Evolutionary conservation across 495 filamentous ascomycete species (phyloP).

Genomic region (Penicillium alfredii): DNA sequence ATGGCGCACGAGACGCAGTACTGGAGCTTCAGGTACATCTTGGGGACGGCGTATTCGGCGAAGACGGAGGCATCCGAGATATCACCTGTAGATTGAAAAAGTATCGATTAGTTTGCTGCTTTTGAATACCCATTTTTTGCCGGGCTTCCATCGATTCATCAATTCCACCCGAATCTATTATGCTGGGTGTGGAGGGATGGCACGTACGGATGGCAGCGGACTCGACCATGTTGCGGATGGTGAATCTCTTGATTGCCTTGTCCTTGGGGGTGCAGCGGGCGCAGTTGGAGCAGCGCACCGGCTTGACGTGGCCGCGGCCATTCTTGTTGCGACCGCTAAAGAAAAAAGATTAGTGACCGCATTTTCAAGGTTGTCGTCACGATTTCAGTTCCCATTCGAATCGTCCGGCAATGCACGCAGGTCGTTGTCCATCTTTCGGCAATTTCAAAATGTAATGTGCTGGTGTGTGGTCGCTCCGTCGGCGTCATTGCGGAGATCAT

Average conservation of each 20-base stretch:
- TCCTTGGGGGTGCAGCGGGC: conserved; percentile 99
- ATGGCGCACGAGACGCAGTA: conserved; percentile 99
- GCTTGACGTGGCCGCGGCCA: conserved; percentile 98
- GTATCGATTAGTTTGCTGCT: conserved; percentile 8
- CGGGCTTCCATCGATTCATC: conserved; percentile 7
- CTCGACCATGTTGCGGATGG: conserved; percentile 99
- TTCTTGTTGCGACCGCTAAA: conserved; percentile 98
- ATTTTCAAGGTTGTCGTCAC: conserved; percentile 12
- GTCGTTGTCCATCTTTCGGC: conserved; percentile 13
- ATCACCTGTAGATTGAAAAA: conserved; percentile 64
- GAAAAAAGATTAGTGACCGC: conserved; percentile 22
- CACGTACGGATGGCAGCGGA: conserved; percentile 98
- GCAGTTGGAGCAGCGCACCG: conserved; percentile 99
- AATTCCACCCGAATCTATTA: not conserved
- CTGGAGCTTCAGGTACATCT: conserved; percentile 99
- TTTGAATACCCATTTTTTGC: conserved; percentile 1
- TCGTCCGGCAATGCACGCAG: conserved; percentile 20
- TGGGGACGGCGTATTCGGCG: conserved; percentile 97
- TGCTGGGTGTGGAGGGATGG: conserved; percentile 11
- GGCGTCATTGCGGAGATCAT: conserved; percentile 29
- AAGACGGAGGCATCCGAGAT: conserved; percentile 99
- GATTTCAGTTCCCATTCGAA: conserved; percentile 18
- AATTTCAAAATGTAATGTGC: conserved; percentile 6
- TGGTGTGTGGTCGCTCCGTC: conserved; percentile 19
- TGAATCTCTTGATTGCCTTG: conserved; percentile 99